phyloP scores from a whole-genome alignment of 768 basidiomycete species.

The Melanogaster broomeanus region DNA sequence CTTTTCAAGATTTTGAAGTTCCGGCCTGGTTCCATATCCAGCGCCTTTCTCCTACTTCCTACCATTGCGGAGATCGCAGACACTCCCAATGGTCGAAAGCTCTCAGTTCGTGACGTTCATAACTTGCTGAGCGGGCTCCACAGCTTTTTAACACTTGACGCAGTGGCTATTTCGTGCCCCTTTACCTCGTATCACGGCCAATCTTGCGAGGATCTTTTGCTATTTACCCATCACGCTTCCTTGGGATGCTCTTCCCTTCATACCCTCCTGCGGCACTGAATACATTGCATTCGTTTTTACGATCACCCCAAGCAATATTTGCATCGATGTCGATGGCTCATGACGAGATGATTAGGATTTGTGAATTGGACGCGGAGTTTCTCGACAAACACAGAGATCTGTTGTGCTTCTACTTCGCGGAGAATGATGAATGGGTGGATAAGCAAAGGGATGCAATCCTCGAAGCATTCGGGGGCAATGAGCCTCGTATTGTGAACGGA shows the following conservation, averaged over 20 bases:
- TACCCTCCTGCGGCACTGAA: conserved; percentile 51
- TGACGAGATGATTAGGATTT: conserved; percentile 68
- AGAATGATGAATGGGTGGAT: conserved; percentile 71
- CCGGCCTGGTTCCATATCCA: conserved; percentile 37
- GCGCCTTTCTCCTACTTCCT: conserved; percentile 68
- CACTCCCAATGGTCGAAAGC: conserved; percentile 61
- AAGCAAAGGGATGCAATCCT: conserved; percentile 49
- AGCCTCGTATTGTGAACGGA: conserved; percentile 43
- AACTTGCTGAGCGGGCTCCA: neutral
- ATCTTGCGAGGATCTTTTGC: conserved; percentile 44
- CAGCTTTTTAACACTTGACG: neutral
- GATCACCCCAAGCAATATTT: conserved; percentile 51
- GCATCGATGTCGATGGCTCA: conserved; percentile 61
- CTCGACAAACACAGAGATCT: conserved; percentile 41
- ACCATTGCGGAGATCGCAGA: conserved; percentile 61
- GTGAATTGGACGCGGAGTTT: conserved; percentile 48
- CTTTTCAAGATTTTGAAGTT: conserved; percentile 50
- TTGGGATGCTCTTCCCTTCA: conserved; percentile 45
- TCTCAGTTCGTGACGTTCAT: conserved; percentile 49
- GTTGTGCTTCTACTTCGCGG: conserved; percentile 60
- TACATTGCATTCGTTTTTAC: conserved; percentile 51
- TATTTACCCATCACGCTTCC: conserved; percentile 43
- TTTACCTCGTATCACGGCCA: conserved; percentile 43
- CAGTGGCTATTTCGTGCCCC: conserved; percentile 54
- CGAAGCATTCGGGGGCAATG: conserved; percentile 38